Conservation (phyloP, 768 basidiomycete genomes). For the Boletus eberwhitei region DNA sequence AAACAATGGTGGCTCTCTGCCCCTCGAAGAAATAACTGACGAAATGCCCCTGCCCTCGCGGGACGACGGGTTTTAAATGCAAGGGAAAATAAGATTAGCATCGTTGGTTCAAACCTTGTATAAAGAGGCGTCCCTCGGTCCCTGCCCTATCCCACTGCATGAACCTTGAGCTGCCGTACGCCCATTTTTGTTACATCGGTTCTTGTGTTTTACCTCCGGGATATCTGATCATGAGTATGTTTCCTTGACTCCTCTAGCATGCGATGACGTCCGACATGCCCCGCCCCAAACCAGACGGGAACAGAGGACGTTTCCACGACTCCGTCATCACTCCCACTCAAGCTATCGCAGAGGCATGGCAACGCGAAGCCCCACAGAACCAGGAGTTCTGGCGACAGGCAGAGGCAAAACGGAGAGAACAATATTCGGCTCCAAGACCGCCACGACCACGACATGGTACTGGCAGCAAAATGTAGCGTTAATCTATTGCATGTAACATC, state of each 20-base stretch:
- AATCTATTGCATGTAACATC: constrained; percentile 13
- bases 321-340: constrained; percentile 48
- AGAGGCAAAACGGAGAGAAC: constrained; percentile 44
- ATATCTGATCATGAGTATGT: constrained; percentile 33
- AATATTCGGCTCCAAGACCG: constrained; percentile 41
- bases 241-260: constrained; percentile 26
- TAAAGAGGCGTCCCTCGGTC: constrained; percentile 32
- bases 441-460: constrained; percentile 34
- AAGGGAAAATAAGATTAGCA: constrained; percentile 31
- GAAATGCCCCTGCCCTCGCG: constrained; percentile 18
- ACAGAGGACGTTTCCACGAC: constrained; percentile 27
- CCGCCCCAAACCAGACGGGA: constrained; percentile 34
- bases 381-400: constrained; percentile 60
- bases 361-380: constrained; percentile 54
- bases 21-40: constrained; percentile 15
- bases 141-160: constrained; percentile 30
- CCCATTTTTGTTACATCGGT: constrained; percentile 32
- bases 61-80: constrained; percentile 27
- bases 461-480: constrained; percentile 53
- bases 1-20: constrained; percentile 30
- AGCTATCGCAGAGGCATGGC: constrained; percentile 69
- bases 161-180: constrained; percentile 38
- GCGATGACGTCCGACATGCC: constrained; percentile 37
- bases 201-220: constrained; percentile 12
- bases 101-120: constrained; percentile 32